Percentiles rank a stretch among this genome's conserved stretches.
Conservation (phyloP, 2,329 filamentous ascomycete genomes). For the Ophiostoma sp. region DNA sequence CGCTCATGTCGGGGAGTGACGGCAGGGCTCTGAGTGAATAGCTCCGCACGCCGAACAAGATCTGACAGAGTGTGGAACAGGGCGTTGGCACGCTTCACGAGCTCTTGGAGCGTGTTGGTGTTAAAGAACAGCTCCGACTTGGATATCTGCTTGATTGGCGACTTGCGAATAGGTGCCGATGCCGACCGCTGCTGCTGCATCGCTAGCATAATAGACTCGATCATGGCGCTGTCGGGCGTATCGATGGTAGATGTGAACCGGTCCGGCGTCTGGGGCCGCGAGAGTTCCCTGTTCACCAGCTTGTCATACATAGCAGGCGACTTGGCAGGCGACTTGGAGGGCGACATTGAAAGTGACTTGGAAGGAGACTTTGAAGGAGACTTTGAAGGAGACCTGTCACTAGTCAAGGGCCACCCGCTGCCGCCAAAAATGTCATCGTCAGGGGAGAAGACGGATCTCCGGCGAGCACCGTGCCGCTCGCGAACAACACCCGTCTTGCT, state of each 20-base stretch:
- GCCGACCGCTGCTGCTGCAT: slow-evolving; percentile 53
- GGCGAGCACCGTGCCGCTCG: slow-evolving; percentile 48
- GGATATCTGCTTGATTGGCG: slow-evolving; percentile 35
- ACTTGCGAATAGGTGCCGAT: slow-evolving; percentile 37
- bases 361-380: slow-evolving; percentile 32
- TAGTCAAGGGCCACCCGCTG: slow-evolving; percentile 40
- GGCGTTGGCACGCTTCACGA: slow-evolving; percentile 58
- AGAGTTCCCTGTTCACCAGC: slow-evolving; percentile 17
- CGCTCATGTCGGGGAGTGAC: slow-evolving; percentile 46
- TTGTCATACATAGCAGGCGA: slow-evolving; percentile 21
- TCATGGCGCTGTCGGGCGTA: slow-evolving; percentile 42
- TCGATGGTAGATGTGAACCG: slow-evolving; percentile 29
- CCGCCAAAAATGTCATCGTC: slow-evolving; percentile 63
- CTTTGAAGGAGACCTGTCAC: slow-evolving; percentile 27
- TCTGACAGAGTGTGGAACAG: slow-evolving; percentile 57
- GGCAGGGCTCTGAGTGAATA: slow-evolving; percentile 52
- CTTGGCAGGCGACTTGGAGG: slow-evolving; percentile 11
- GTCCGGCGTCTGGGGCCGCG: slow-evolving; percentile 41
- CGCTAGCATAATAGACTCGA: slow-evolving; percentile 58
- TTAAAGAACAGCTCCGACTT: slow-evolving; percentile 60
- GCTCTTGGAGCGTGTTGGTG: slow-evolving; percentile 61
- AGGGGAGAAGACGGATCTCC: slow-evolving; percentile 59
- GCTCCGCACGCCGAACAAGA: slow-evolving; percentile 54
- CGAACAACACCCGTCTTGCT: slow-evolving; percentile 50
- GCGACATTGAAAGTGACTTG: slow-evolving; percentile 14